Evolutionary conservation across 768 basidiomycete genomes (phyloP).

Genomic region (Lactarius evosmus): DNA sequence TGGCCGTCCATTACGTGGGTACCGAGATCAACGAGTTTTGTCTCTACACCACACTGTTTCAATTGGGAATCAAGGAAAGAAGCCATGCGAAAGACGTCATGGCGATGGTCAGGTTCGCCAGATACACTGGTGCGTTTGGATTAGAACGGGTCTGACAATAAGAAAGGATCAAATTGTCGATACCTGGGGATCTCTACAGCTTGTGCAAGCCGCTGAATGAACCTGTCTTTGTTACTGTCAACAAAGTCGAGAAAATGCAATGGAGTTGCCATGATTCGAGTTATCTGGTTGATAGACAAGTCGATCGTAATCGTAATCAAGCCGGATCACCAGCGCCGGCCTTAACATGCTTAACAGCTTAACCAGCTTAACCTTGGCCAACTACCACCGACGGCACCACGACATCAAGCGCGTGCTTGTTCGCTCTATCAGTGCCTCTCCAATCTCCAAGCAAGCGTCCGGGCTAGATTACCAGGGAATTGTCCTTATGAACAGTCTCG

Average conservation of each 20-base stretch:
- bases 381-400: constrained; percentile 26
- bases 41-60: constrained; percentile 72
- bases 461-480: constrained; percentile 45
- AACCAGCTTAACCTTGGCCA: too few species aligned
- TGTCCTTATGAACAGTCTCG: constrained; percentile 58
- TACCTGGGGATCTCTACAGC: constrained; percentile 85
- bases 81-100: constrained; percentile 83
- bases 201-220: constrained; percentile 73
- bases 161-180: neutral
- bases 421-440: constrained; percentile 34
- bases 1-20: constrained; percentile 70
- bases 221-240: constrained; percentile 64
- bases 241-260: constrained; percentile 47
- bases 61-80: constrained; percentile 76
- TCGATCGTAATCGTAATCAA: constrained; percentile 1
- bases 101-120: constrained; percentile 65
- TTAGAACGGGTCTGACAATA: neutral
- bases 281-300: neutral
- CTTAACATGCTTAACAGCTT: too few species aligned
- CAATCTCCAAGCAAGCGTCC: constrained; percentile 45
- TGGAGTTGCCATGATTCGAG: constrained; percentile 36
- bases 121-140: constrained; percentile 45
- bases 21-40: constrained; percentile 72
- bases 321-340: neutral
- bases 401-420: constrained; percentile 3